Evolutionary conservation across 139 green algal species (phyloP), one percentile per base, ranked within the genome.

Genomic region (Chlorella sp.): DNA sequence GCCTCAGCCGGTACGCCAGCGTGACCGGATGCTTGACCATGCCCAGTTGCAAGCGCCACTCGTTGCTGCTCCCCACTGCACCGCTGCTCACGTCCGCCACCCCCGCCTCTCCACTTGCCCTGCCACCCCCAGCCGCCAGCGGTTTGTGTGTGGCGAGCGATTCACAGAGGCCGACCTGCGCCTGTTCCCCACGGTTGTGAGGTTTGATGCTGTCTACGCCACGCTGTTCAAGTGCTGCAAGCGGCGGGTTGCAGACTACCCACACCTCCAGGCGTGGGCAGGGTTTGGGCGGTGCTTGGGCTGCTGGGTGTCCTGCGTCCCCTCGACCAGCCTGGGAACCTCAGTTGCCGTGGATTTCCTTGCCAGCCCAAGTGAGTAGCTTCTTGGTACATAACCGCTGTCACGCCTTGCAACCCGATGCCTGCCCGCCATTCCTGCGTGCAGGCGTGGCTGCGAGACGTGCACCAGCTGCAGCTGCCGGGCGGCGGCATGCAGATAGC

Each of bases 141-240:
- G 93, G 20, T 98, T 98, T 85, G 81, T 98, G 60, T 82, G 94
- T n/a, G 94, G 94, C 2, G 92, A 96, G 72, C 92, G 90, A 56
- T 90, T 96, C 44, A 97, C 95, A 3, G 93, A 97, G 73, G 93
- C 93, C 2, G 95, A 98, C 85, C 76, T 98, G 80, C 92, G 95
- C 43, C 89, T 98, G 70, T 94, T 95, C 43, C 95, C 95, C 36
- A 99, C 95, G 73, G 89, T 97, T 16, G 73, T 89, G 2, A 76
- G 95, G 0, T 96, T 96, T 73, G 95, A 98, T 64, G 88, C 94
- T 16, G 90, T 93, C 20, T 98, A 98, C 79, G 85, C 90, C 26
- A 90, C 85, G 16, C 89, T 99, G 4, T 99, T 99, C 92, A 97
- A 97, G 87, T 98, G 96, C 91, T 76, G 70, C 79, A 65, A 85